Conservation (phyloP, 148 eudicot species). For the Fallopia convolvulus region DNA sequence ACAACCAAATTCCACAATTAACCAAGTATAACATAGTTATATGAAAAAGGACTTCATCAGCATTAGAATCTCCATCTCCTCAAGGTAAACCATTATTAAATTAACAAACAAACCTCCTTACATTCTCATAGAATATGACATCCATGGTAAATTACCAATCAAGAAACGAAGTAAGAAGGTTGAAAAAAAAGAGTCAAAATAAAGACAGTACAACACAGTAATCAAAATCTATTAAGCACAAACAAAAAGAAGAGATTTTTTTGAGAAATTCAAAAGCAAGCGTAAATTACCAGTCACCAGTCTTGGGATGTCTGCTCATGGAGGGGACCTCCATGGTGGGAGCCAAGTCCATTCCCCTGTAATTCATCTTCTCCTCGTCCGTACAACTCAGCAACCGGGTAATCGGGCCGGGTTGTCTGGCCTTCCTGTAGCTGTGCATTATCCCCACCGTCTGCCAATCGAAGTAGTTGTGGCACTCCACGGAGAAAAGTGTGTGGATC, state of each 20-base stretch:
- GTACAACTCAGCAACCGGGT: conserved; percentile 96
- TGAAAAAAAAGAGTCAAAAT: not conserved
- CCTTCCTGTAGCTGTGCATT: conserved; percentile 74
- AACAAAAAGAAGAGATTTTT: not conserved
- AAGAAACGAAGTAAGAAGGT: not conserved
- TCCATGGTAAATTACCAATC: not conserved
- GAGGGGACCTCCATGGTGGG: conserved; percentile 95
- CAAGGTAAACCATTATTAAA: not conserved
- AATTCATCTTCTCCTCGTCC: conserved; percentile 59
- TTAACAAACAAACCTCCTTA: not conserved
- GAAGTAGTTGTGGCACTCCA: conserved; percentile 91
- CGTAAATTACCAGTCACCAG: conserved; percentile 78
- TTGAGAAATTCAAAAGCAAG: not conserved
- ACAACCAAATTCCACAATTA: not conserved
- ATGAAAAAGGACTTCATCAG: not conserved
- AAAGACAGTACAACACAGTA: not conserved
- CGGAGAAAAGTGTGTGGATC: conserved; percentile 90
- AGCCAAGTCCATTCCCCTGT: conserved; percentile 83
- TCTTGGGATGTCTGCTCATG: conserved; percentile 79
- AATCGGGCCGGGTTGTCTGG: conserved; percentile 81
- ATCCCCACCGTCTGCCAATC: conserved; percentile 99
- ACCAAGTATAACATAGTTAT: not conserved
- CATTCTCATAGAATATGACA: not conserved
- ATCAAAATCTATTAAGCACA: not conserved
- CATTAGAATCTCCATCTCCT: not conserved